Percentiles rank a stretch among this genome's conserved stretches.
phyloP scores from a whole-genome alignment of 495 filamentous ascomycete species.

The Penicillium cosmopolitanum region DNA sequence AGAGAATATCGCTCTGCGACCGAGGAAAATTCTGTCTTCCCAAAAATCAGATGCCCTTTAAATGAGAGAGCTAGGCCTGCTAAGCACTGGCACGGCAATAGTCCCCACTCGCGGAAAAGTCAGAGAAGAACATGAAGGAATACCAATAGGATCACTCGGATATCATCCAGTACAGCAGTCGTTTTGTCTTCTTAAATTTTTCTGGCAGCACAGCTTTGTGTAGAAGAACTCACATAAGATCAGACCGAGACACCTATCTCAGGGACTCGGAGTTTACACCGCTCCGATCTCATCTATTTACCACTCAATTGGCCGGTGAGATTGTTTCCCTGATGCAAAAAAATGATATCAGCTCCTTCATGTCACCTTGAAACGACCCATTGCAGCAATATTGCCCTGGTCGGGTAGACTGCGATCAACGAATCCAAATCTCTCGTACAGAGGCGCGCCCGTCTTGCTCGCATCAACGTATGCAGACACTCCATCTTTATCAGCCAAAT shows the following conservation, averaged over 20 bases:
- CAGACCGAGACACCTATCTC: no score
- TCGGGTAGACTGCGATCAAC: slow-evolving; percentile 29
- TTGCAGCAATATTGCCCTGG: slow-evolving; percentile 14
- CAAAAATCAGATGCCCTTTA: not conserved
- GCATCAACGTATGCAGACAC: slow-evolving; percentile 37
- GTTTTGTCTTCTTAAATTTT: not conserved
- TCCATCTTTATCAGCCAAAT: slow-evolving; percentile 40
- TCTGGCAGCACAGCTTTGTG: no score
- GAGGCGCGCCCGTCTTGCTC: slow-evolving; percentile 29
- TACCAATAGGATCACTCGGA: not conserved
- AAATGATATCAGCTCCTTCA: no score
- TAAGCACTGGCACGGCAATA: not conserved
- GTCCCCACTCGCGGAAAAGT: not conserved
- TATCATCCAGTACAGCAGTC: not conserved
- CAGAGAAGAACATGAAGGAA: not conserved
- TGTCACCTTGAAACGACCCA: slow-evolving; percentile 15
- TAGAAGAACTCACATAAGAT: no score
- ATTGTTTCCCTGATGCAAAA: no score
- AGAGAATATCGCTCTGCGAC: no score
- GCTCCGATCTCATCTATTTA: no score
- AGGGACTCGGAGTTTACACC: no score
- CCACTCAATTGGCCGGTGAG: no score
- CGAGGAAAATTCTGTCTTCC: not conserved
- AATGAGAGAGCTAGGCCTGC: not conserved
- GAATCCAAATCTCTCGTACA: slow-evolving; percentile 39